Percentiles rank a stretch among this genome's conserved stretches.
These are phyloP conservation scores for Fusarium beomiforme DNA, from an alignment of 2,329 filamentous ascomycete species.

Conservation along the genomic window DNA sequence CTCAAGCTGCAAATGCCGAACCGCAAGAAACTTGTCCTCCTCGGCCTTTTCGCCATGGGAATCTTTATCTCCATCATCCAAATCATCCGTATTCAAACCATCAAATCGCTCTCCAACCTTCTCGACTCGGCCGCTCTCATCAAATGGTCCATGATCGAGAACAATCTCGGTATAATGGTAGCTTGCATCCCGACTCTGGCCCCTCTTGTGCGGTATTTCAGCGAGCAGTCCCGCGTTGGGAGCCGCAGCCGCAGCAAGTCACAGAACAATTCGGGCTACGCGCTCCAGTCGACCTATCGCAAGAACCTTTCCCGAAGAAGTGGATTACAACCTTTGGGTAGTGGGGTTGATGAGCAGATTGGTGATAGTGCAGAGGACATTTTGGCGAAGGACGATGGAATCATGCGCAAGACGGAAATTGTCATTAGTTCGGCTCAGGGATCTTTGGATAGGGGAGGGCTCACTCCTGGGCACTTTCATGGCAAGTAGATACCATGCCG, in stretches of 20 bases:
- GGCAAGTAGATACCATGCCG: background rate
- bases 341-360: conserved; percentile 11
- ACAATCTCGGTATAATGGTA: conserved; percentile 55
- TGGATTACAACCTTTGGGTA: conserved; percentile 36
- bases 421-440: background rate
- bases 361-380: conserved; percentile 28
- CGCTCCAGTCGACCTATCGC: conserved; percentile 41
- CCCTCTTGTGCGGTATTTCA: conserved; percentile 52
- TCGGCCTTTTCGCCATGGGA: conserved; percentile 58
- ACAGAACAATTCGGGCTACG: conserved; percentile 36
- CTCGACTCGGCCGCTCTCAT: conserved; percentile 55
- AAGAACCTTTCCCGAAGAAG: conserved; percentile 26
- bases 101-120: conserved; percentile 55
- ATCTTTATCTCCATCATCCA: conserved; percentile 62
- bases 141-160: conserved; percentile 58
- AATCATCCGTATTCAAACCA: conserved; percentile 61
- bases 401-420: conserved; percentile 30
- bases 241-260: conserved; percentile 23
- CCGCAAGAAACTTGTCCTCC: conserved; percentile 54
- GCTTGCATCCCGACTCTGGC: conserved; percentile 55
- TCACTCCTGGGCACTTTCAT: background rate
- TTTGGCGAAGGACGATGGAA: conserved; percentile 5
- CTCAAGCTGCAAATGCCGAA: conserved; percentile 49
- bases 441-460: background rate
- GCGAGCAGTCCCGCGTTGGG: conserved; percentile 41